These are phyloP conservation scores for Tolypocladium endophyticum DNA, from an alignment of 2,329 filamentous ascomycete species.

Conservation along the genomic window DNA sequence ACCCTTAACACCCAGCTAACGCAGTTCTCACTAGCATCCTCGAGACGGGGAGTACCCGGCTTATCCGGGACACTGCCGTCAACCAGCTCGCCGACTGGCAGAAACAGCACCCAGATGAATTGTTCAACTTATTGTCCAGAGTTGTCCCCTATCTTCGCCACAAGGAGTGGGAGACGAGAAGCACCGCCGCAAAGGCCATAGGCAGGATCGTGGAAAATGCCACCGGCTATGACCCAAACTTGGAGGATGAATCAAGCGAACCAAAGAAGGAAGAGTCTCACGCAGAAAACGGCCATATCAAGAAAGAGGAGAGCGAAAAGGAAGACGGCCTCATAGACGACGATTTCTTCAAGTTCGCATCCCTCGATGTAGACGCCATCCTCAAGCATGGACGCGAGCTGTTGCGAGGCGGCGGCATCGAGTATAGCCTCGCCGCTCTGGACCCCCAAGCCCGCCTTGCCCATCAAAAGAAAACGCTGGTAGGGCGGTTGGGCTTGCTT, in stretches of 20 bases:
- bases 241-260: conserved; percentile 46
- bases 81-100: conserved; percentile 96
- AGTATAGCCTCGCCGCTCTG: conserved; percentile 72
- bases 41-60: conserved; percentile 90
- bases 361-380: conserved; percentile 68
- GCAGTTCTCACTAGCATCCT: conserved; percentile 53
- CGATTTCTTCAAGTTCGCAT: conserved; percentile 60
- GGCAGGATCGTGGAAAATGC: conserved; percentile 90
- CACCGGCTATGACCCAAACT: conserved; percentile 78
- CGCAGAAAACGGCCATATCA: conserved; percentile 32
- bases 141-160: conserved; percentile 93
- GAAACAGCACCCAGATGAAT: conserved; percentile 92
- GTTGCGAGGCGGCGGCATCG: conserved; percentile 74
- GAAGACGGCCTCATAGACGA: conserved; percentile 32
- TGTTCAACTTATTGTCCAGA: conserved; percentile 87
- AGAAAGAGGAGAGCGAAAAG: conserved; percentile 52
- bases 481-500: conserved; percentile 69
- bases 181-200: conserved; percentile 85
- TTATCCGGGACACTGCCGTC: conserved; percentile 94
- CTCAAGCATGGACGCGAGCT: conserved; percentile 76
- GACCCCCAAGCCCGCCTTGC: conserved; percentile 72
- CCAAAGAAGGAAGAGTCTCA: conserved; percentile 28
- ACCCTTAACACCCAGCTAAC: background rate
- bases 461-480: conserved; percentile 83
- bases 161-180: conserved; percentile 94